Conservation (phyloP, 768 basidiomycete genomes). For the Lactarius deliciosus region DNA sequence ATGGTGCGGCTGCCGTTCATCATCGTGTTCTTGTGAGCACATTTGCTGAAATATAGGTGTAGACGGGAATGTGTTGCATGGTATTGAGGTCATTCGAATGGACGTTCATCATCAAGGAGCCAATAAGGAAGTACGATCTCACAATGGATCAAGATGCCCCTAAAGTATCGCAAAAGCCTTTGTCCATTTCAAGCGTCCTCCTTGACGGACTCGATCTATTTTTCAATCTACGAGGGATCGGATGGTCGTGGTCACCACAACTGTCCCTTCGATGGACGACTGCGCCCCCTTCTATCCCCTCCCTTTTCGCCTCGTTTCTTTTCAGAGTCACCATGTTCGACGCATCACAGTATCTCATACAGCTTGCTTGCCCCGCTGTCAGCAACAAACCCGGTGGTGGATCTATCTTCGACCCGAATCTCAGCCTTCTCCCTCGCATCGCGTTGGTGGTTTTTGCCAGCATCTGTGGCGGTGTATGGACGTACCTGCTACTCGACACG, state of each 20-base stretch:
- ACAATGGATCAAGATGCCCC: too few species aligned
- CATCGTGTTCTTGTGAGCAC: neutral
- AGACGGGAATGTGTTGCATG: slow-evolving; percentile 5
- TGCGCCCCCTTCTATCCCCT: neutral
- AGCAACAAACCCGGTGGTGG: neutral
- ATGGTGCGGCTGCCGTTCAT: slow-evolving; percentile 1
- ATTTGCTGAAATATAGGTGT: neutral
- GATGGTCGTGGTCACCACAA: slow-evolving; percentile 13
- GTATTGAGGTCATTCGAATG: neutral
- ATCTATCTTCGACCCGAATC: slow-evolving; percentile 6
- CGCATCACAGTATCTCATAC: slow-evolving; percentile 2
- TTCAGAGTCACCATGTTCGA: slow-evolving; percentile 9
- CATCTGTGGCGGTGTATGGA: slow-evolving; percentile 17
- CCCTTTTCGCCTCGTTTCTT: neutral
- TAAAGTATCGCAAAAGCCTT: neutral
- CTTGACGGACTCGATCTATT: slow-evolving; percentile 19
- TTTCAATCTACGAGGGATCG: slow-evolving; percentile 13
- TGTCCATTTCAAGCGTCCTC: neutral
- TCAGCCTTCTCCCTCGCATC: neutral
- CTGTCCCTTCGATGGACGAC: neutral
- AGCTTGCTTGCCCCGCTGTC: slow-evolving; percentile 8
- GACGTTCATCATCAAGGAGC: neutral
- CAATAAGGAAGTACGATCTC: neutral
- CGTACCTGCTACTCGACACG: slow-evolving; percentile 24
- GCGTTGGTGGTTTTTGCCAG: neutral